Evolutionary conservation across 257 asterid species (phyloP).

Genomic region (Rauvolfia tetraphylla): DNA sequence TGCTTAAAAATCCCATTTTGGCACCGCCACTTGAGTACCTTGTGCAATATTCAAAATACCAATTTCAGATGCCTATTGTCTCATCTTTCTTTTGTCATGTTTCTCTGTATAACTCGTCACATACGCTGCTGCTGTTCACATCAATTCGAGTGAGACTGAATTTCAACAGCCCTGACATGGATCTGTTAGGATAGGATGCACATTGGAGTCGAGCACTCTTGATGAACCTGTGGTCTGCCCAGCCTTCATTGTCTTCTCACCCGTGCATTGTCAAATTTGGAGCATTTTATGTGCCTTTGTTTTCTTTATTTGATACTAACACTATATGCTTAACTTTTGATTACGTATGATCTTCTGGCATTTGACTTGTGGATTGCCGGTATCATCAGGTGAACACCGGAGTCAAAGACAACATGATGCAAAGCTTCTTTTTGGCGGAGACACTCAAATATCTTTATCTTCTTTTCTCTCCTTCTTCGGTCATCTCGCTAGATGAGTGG

Average conservation of each 20-base stretch:
- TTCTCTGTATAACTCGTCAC: neutral
- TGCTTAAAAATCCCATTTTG: neutral
- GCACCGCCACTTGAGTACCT: neutral
- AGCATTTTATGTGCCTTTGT: neutral
- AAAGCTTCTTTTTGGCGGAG: constrained; percentile 97
- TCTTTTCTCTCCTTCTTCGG: constrained; percentile 91
- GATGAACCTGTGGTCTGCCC: neutral
- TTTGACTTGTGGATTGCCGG: constrained; percentile 7
- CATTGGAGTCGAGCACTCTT: neutral
- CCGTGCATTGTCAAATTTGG: neutral
- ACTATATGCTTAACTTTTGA: neutral
- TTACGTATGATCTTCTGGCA: neutral
- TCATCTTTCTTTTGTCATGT: neutral
- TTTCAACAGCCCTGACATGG: too few relatives aligned
- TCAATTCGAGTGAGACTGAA: neutral
- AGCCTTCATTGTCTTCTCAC: neutral
- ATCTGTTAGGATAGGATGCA: neutral
- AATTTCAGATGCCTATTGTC: neutral
- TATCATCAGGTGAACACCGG: constrained; percentile 83
- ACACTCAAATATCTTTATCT: constrained; percentile 95
- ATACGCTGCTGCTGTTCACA: neutral
- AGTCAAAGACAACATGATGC: constrained; percentile 98
- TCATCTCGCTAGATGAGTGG: constrained; percentile 94
- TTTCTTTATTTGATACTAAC: neutral
- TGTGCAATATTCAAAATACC: neutral